A percentile compares a stretch with the other conserved stretches of the same genome.
phyloP scores from a whole-genome alignment of 306 rosid species.

The Castanea sativa region DNA sequence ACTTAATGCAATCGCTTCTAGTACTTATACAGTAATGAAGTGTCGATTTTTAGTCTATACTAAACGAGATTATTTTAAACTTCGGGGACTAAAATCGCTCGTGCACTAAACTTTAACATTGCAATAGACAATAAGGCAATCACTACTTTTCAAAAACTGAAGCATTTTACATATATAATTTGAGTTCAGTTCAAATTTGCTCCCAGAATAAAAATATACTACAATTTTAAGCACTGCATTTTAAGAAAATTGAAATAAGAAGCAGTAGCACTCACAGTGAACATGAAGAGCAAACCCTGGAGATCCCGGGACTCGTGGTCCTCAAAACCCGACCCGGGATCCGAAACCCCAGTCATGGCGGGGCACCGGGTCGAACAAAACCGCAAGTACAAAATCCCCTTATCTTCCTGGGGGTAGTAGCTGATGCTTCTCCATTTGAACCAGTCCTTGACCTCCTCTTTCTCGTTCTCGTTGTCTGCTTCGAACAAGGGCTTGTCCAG shows the following conservation, averaged over 20 bases:
- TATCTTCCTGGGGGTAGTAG: slow-evolving; percentile 59
- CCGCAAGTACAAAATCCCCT: slow-evolving; percentile 65
- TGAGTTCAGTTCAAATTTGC: neutral
- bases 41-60: no score
- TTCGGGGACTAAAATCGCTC: no score
- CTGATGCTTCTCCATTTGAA: slow-evolving; percentile 62
- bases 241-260: neutral
- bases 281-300: slow-evolving; percentile 90
- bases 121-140: neutral
- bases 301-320: slow-evolving; percentile 72
- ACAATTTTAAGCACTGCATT: neutral
- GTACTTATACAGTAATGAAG: no score
- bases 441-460: slow-evolving; percentile 60
- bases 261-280: slow-evolving; percentile 57
- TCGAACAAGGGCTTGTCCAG: slow-evolving; percentile 42
- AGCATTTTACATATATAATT: neutral
- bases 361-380: slow-evolving; percentile 40
- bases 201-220: neutral
- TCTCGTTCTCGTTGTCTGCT: slow-evolving; percentile 48
- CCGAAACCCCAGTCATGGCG: slow-evolving; percentile 23
- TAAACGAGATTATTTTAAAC: no score
- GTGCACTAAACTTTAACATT: neutral
- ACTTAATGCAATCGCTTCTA: no score
- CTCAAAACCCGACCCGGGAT: slow-evolving; percentile 46
- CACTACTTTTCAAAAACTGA: neutral